phyloP scores from a whole-genome alignment of 2,329 filamentous ascomycete genomes.

The Nectriaceae sp. region DNA sequence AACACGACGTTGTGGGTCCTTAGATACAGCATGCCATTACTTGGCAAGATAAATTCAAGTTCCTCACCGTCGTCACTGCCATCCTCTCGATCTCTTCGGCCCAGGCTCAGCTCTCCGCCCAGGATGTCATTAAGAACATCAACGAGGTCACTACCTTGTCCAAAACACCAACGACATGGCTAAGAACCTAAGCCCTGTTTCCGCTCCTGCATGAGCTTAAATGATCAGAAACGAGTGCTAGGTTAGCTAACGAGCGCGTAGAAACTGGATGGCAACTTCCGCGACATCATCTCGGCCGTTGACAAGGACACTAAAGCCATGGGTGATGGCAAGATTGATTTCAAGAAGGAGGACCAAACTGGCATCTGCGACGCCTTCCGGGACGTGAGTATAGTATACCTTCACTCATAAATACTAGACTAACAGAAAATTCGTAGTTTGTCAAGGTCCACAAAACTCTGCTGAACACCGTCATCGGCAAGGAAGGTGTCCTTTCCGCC shows the following conservation, averaged over 20 bases:
- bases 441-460: not conserved
- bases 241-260: too few relatives aligned
- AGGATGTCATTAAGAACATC: constrained; percentile 5
- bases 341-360: too few relatives aligned
- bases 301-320: not conserved
- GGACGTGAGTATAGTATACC: not conserved
- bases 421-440: not conserved
- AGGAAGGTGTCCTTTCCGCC: not conserved
- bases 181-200: not conserved
- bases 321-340: not conserved
- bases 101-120: constrained; percentile 10
- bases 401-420: not conserved
- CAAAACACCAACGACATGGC: not conserved
- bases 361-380: not conserved
- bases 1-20: too few relatives aligned
- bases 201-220: too few relatives aligned
- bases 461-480: not conserved
- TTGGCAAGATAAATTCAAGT: constrained; percentile 18
- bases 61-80: constrained; percentile 17
- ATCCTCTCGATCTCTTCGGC: constrained; percentile 14
- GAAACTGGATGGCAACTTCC: not conserved
- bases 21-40: not conserved
- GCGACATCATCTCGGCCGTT: not conserved
- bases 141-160: not conserved
- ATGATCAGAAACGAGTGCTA: too few relatives aligned